Conservation (phyloP, 2,329 filamentous ascomycete genomes). For the Sodiomyces alkalinus region DNA sequence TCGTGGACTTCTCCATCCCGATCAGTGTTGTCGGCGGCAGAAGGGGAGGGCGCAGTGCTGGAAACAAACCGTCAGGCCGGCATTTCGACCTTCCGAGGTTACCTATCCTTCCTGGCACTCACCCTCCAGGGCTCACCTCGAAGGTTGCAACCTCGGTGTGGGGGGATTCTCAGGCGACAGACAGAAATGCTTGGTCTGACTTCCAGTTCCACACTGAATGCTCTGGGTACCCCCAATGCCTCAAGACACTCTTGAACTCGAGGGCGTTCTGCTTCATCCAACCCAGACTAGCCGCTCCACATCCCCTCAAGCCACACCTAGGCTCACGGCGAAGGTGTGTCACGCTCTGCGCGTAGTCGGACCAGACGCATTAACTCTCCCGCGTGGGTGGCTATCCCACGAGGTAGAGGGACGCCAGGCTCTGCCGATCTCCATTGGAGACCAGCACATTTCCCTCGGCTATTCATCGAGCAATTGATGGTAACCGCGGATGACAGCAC, state of each 20-base stretch:
- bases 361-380: constrained; percentile 42
- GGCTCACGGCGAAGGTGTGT: constrained; percentile 27
- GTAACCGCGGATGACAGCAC: constrained; percentile 45
- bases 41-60: constrained; percentile 29
- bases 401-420: constrained; percentile 33
- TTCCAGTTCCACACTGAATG: constrained; percentile 21
- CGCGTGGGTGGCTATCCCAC: constrained; percentile 26
- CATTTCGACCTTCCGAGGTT: constrained; percentile 4
- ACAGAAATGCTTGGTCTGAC: constrained; percentile 27
- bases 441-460: constrained; percentile 30
- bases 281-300: constrained; percentile 12
- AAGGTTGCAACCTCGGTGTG: constrained; percentile 7
- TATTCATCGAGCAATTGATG: constrained; percentile 16
- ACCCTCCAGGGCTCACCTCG: too few species aligned
- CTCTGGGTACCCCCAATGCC: constrained; percentile 25
- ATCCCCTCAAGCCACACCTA: constrained; percentile 25
- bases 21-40: constrained; percentile 6
- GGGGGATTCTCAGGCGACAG: constrained; percentile 25
- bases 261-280: constrained; percentile 4
- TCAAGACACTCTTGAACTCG: constrained; percentile 10
- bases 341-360: constrained; percentile 29
- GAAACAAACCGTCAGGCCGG: constrained; percentile 32
- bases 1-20: constrained; percentile 8
- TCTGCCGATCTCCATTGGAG: constrained; percentile 14
- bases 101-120: too few species aligned